These are phyloP conservation scores for Chlamydomonas reinhardtii DNA, from an alignment of 163 green algal species.

Conservation along the genomic window DNA sequence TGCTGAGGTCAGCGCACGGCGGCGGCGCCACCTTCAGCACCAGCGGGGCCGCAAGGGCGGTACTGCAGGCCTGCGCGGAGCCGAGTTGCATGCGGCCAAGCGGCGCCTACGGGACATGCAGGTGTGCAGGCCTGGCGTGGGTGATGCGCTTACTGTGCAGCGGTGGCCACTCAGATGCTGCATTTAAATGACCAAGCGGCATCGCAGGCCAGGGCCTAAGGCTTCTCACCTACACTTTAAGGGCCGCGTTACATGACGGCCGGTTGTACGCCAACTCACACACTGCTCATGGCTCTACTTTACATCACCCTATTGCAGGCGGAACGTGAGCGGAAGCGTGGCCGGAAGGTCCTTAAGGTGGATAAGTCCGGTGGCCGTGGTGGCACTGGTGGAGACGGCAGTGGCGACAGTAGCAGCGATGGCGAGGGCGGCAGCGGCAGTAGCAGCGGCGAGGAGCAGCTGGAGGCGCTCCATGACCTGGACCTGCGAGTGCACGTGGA, in stretches of 20 bases:
- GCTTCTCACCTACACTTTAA: no score
- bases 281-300: no score
- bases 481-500: conserved; percentile 58
- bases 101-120: conserved; percentile 56
- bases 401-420: background rate
- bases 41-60: background rate
- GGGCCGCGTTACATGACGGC: no score
- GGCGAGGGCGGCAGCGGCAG: background rate
- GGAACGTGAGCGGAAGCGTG: conserved; percentile 48
- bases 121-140: background rate
- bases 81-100: conserved; percentile 44
- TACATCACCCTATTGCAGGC: conserved; percentile 37
- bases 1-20: background rate
- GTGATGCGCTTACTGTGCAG: no score
- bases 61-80: background rate
- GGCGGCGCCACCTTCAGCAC: background rate
- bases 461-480: conserved; percentile 56
- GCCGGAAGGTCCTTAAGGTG: conserved; percentile 51
- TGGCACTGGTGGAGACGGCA: background rate
- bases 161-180: no score
- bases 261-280: no score
- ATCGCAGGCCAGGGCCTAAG: no score
- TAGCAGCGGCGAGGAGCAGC: conserved; percentile 20
- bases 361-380: background rate
- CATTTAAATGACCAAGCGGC: no score